phyloP scores from a whole-genome alignment of 345 rosid genomes.

The Syzygium jambos region DNA sequence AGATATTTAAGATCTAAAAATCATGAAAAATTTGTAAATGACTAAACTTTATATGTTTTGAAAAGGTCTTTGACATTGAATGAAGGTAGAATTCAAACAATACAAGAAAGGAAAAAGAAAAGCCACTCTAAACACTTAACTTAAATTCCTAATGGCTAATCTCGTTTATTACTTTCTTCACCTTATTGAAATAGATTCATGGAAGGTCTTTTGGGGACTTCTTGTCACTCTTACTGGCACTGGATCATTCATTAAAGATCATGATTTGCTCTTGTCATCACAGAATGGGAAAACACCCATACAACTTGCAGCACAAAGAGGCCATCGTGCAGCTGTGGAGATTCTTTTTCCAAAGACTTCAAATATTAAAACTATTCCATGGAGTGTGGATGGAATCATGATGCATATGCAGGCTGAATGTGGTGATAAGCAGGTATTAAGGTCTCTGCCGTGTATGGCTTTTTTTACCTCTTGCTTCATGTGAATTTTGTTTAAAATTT shows the following conservation, averaged over 20 bases:
- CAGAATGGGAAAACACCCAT: conserved; percentile 83
- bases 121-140: neutral
- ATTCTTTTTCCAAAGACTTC: conserved; percentile 58
- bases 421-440: conserved; percentile 27
- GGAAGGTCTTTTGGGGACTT: neutral
- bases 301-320: conserved; percentile 75
- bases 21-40: neutral
- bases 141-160: neutral
- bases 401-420: conserved; percentile 40
- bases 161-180: neutral
- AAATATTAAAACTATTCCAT: conserved; percentile 36
- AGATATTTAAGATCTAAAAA: neutral
- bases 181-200: neutral
- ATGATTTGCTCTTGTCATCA: neutral
- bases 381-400: conserved; percentile 68
- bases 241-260: neutral
- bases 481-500: neutral
- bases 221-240: neutral
- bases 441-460: neutral
- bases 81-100: neutral
- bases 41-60: neutral
- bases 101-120: neutral
- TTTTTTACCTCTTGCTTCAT: neutral
- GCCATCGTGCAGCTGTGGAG: conserved; percentile 53
- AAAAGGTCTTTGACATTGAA: neutral